These are phyloP conservation scores for Haemoproteus tartakovskyi DNA, from an alignment of 169 alveolate species.

Conservation along the genomic window DNA sequence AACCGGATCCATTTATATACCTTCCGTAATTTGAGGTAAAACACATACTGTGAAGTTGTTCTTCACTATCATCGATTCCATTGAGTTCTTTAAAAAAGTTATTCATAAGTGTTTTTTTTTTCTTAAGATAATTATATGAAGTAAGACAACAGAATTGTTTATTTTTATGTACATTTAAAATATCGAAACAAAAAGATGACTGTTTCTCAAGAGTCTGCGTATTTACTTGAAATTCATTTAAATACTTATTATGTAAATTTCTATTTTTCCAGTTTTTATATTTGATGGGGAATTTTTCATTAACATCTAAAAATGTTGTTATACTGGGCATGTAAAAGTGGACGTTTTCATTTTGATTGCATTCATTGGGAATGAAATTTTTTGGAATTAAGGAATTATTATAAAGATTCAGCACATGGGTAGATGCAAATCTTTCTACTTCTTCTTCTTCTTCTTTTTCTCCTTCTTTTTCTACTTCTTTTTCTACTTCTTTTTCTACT, in stretches of 20 bases:
- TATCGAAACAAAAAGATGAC: conserved; percentile 44
- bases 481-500: too few relatives aligned
- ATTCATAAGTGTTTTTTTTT: conserved; percentile 3
- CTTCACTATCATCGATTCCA: background rate
- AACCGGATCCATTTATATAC: conserved; percentile 59
- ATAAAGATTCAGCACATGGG: too few relatives aligned
- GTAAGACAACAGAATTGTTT: conserved; percentile 10
- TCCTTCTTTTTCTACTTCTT: too few relatives aligned
- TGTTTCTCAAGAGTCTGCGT: conserved; percentile 1
- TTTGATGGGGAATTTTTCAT: conserved; percentile 6
- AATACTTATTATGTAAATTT: conserved; percentile 4
- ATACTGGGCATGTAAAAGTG: conserved; percentile 37
- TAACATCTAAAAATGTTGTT: conserved; percentile 20
- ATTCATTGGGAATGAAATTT: conserved; percentile 1
- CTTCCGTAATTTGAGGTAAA: conserved; percentile 59
- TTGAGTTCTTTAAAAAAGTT: background rate
- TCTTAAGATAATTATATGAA: background rate
- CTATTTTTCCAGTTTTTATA: background rate
- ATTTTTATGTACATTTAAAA: conserved; percentile 19
- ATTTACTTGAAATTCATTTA: conserved; percentile 1
- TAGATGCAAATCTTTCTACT: too few relatives aligned
- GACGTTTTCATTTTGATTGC: background rate
- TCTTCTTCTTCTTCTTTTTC: too few relatives aligned
- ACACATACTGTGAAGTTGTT: conserved; percentile 24
- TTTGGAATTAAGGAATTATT: conserved; percentile 37